Evolutionary conservation across 345 rosid genomes (phyloP), one percentile per base, ranked within the genome.

Genomic region (Salix exigua): DNA sequence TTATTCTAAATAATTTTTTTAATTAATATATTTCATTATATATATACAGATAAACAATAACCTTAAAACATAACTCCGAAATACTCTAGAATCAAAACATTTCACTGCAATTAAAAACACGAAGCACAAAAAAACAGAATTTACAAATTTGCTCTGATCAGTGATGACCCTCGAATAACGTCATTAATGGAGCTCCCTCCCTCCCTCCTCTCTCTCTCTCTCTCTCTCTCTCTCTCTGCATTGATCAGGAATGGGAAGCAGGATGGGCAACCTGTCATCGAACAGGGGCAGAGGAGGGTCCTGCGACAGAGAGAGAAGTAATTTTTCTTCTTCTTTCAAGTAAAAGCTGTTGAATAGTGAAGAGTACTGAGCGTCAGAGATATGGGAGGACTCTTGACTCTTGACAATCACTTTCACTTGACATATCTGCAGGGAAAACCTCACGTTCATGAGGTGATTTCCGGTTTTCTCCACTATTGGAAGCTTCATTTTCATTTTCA

Each of bases 361-460:
- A 73, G 77, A 51, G 64, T 25, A 60, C 26, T 8, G 13, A 53
- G 61, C n/a, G 60, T 74, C 78, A 62, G 81, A 66, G 28, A 70
- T 17, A 44, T 26, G 78, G 25, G 26, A 13, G 11, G 21, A 10
- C 21, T 40, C 11, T 6, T 1, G 30, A 28, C 30, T 71, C 40
- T 17, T 35, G 31, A 73, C 70, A 28, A 38, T 68, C 82, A 26
- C 78, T 72, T 64, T 68, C 82, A 30, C 79, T 66, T 6, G 74
- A 21, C 38, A 33, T 62, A 53, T 48, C 55, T 26, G 18, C 25
- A 13, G 10, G 51, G 51, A 46, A 46, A 46, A 2, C 61, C 61
- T 53, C 61, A 21, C 26, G 26, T 16, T 70, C 26, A 10, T 2
- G 63, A 17, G 9, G 40, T 6, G 74, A 3, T 8, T n/a, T n/a